Evolutionary conservation across 1,284 basidiomycete species (phyloP).

Genomic region (Cronartium quercuum): DNA sequence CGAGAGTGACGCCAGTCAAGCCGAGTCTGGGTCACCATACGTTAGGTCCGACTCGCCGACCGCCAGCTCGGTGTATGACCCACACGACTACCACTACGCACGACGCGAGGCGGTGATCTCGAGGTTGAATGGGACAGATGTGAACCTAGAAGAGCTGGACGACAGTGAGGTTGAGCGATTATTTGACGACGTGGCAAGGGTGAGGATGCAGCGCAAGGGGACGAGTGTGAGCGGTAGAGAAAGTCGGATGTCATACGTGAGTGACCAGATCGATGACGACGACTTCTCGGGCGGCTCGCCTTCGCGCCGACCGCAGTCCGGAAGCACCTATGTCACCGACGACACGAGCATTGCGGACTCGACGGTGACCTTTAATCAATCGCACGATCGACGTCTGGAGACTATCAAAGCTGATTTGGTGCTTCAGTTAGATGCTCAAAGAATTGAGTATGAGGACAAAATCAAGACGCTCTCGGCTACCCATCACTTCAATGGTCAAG

Average conservation of each 20-base stretch:
- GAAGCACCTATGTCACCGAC: slow-evolving; percentile 65
- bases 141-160: slow-evolving; percentile 77
- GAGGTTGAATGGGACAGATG: slow-evolving; percentile 67
- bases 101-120: slow-evolving; percentile 83
- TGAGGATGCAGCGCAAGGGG: slow-evolving; percentile 59
- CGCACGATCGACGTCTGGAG: slow-evolving; percentile 31
- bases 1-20: slow-evolving; percentile 40
- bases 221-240: slow-evolving; percentile 56
- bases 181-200: slow-evolving; percentile 76
- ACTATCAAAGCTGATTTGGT: slow-evolving; percentile 39
- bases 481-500: slow-evolving; percentile 59
- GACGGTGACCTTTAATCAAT: slow-evolving; percentile 54
- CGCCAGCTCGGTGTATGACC: slow-evolving; percentile 53
- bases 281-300: slow-evolving; percentile 68
- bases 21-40: slow-evolving; percentile 50
- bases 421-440: slow-evolving; percentile 39
- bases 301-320: slow-evolving; percentile 62
- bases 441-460: slow-evolving; percentile 57
- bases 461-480: slow-evolving; percentile 64
- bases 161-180: slow-evolving; percentile 89
- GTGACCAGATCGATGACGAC: slow-evolving; percentile 43
- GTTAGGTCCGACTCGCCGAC: slow-evolving; percentile 65
- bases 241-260: slow-evolving; percentile 59
- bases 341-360: slow-evolving; percentile 67
- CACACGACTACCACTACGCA: slow-evolving; percentile 85